Evolutionary conservation across 192 early-diverging fungal genomes (phyloP), one percentile per base, ranked within the genome.

Genomic region (Coemansia javaensis): DNA sequence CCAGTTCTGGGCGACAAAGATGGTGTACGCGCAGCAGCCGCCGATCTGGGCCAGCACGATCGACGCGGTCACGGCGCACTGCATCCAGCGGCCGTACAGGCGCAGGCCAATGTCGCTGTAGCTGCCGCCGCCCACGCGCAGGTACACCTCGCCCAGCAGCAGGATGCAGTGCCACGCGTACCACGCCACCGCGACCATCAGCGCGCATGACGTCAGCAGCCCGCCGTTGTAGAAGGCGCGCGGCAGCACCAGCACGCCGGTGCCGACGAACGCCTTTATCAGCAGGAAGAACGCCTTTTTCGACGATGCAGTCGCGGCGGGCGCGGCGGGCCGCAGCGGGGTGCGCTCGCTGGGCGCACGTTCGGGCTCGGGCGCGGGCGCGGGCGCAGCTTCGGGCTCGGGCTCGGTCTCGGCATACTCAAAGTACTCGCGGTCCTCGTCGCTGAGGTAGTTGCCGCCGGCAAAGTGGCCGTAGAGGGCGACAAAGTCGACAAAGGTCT

Each of bases 391-490:
- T 3, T 3, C 25, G 25, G 25, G 4, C 4, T 3, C 25, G 12
- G 33, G 46, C n/a, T n/a, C 31, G 40, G 14, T 25, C 39, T 38
- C 48, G 25, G 36, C 41, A 23, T 52, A 37, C 34, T 79, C 81
- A 42, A 78, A 75, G 47, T 70, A 75, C 47, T 83, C 80, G 23
- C 81, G 80, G 35, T 81, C 89, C 44, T 87, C 85, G 44, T 89
- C 88, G 42, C 87, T 86, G 20, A 87, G 83, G 47, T 86, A 82
- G 52, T 91, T 86, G 56, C 94, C 94, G 37, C 93, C 94, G 27
- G 89, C 94, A 79, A 93, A 98, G 63, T 90, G 93, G 27, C 91
- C 92, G 54, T 90, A 96, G 38, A 98, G 79, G 21, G 86, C 86
- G 41, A 98, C 79, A 61, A 98, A 96, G 59, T 98, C 95, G 30